A percentile compares a stretch with the other conserved stretches of the same genome.
Evolutionary conservation across 2,329 filamentous ascomycete species (phyloP).

Genomic region (Diaporthe sp.): DNA sequence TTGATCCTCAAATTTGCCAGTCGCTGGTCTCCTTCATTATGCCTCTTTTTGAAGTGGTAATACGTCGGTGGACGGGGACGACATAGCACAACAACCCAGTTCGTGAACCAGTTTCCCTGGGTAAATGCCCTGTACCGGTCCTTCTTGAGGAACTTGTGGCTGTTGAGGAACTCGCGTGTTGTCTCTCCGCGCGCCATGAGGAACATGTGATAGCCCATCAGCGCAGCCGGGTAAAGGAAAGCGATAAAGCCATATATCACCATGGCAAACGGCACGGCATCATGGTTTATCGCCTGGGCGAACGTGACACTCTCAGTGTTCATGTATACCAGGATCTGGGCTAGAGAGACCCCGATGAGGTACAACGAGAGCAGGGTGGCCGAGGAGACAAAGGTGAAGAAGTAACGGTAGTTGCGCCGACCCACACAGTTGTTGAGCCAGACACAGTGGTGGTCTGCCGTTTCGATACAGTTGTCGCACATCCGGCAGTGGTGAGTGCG

Average conservation of each 20-base stretch:
- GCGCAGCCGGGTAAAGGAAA: slow-evolving; percentile 83
- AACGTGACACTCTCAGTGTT: slow-evolving; percentile 76
- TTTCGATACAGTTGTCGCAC: slow-evolving; percentile 97
- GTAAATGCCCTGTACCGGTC: slow-evolving; percentile 94
- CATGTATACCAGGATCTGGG: slow-evolving; percentile 83
- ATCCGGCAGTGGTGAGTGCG: slow-evolving; percentile 96
- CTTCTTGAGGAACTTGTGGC: slow-evolving; percentile 92
- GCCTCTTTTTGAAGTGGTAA: slow-evolving; percentile 84
- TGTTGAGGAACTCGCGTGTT: slow-evolving; percentile 95
- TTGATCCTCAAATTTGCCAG: slow-evolving; percentile 69
- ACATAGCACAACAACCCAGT: slow-evolving; percentile 85
- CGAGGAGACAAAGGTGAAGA: slow-evolving; percentile 90
- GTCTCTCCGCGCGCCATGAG: slow-evolving; percentile 93
- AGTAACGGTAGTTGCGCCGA: slow-evolving; percentile 97
- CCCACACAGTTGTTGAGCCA: slow-evolving; percentile 99
- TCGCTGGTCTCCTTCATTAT: slow-evolving; percentile 86
- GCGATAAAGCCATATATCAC: slow-evolving; percentile 84
- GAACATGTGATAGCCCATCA: slow-evolving; percentile 92
- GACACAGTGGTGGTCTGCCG: slow-evolving; percentile 97
- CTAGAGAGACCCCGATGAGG: slow-evolving; percentile 82
- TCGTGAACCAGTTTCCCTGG: slow-evolving; percentile 80
- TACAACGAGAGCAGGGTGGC: slow-evolving; percentile 83
- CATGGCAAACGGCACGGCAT: slow-evolving; percentile 88
- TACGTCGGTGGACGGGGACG: slow-evolving; percentile 91
- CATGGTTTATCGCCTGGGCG: slow-evolving; percentile 75